A percentile compares a stretch with the other conserved stretches of the same genome.
These are phyloP conservation scores for Candida palmyrensis DNA, from an alignment of 805 yeast genomes.

Conservation along the genomic window DNA sequence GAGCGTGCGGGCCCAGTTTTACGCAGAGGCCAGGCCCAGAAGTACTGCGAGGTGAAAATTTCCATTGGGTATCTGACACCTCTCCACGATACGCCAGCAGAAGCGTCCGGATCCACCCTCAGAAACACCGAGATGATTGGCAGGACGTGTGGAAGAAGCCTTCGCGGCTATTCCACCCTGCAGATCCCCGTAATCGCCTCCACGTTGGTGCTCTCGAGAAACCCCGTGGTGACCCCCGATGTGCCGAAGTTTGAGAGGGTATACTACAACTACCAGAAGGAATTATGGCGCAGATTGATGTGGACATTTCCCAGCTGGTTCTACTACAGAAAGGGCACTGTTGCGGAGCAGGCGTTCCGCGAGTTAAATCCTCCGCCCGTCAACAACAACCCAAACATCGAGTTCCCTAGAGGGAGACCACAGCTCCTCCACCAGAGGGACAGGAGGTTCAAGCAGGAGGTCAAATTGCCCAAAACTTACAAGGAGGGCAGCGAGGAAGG, in stretches of 20 bases:
- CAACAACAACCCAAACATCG: conserved; percentile 65
- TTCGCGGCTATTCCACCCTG: conserved; percentile 13
- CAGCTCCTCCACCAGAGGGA: conserved; percentile 87
- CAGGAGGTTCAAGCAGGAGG: conserved; percentile 72
- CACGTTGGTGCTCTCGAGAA: conserved; percentile 68
- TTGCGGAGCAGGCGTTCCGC: conserved; percentile 76
- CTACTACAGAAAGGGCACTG: conserved; percentile 84
- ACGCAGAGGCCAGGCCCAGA: no score
- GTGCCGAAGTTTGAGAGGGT: conserved; percentile 64
- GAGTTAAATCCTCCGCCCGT: conserved; percentile 75
- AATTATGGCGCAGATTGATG: conserved; percentile 84
- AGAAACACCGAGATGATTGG: no score
- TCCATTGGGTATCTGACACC: no score
- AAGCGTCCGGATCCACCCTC: no score
- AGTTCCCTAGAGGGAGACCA: conserved; percentile 80
- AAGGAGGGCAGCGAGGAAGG: conserved; percentile 29
- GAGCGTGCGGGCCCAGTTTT: no score
- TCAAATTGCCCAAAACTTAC: conserved; percentile 68
- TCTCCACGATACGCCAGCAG: no score
- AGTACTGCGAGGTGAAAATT: no score
- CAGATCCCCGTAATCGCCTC: conserved; percentile 25
- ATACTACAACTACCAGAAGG: conserved; percentile 79
- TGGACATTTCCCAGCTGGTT: conserved; percentile 96
- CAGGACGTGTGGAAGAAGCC: no score
- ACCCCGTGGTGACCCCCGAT: conserved; percentile 81